A percentile compares a stretch with the other conserved stretches of the same genome.
These are phyloP conservation scores for Plasmodium coatneyi DNA, from an alignment of 169 alveolate species.

Conservation along the genomic window DNA sequence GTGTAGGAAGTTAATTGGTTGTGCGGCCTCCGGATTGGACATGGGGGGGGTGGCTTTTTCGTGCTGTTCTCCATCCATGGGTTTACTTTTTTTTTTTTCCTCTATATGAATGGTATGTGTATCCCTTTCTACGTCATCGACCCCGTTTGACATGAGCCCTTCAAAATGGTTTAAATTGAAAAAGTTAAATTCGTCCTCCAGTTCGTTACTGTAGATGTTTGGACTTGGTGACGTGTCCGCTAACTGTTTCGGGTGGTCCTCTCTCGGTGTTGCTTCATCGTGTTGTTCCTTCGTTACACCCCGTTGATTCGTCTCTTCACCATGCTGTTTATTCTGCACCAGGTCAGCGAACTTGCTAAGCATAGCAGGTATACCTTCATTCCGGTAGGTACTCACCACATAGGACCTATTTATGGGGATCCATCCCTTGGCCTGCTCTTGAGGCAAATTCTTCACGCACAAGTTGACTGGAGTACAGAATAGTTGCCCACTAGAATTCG, in stretches of 20 bases:
- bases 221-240: neutral
- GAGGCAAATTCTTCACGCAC: neutral
- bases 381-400: constrained; percentile 19
- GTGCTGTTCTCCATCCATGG: neutral
- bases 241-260: neutral
- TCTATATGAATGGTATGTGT: neutral
- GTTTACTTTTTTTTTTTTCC: neutral
- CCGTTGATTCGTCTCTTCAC: neutral
- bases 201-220: neutral
- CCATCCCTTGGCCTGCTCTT: constrained; percentile 6
- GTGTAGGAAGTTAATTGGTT: neutral
- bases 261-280: neutral
- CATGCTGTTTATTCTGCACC: constrained; percentile 3
- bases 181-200: neutral
- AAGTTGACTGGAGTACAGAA: constrained; percentile 63
- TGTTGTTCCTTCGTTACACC: neutral
- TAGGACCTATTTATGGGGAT: constrained; percentile 55
- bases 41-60: neutral
- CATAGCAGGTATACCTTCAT: neutral
- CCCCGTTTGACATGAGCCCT: neutral
- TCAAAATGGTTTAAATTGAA: neutral
- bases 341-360: constrained; percentile 1
- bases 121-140: neutral
- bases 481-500: constrained; percentile 42
- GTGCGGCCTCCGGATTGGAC: neutral